Conservation (phyloP, 2,329 filamentous ascomycete species). For the Balansia obtecta region DNA sequence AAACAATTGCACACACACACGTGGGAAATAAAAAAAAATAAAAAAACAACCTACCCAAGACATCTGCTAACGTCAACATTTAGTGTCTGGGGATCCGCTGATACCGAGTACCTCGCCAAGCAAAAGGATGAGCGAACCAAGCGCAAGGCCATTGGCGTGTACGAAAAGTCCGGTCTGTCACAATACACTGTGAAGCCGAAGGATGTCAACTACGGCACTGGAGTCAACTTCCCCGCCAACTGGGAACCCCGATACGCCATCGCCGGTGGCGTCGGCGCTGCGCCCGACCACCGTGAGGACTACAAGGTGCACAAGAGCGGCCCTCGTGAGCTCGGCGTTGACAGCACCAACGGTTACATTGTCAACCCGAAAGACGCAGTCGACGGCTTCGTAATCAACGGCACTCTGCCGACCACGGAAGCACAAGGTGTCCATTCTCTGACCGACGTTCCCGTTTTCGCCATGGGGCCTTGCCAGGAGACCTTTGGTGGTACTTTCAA, state of each 20-base stretch:
- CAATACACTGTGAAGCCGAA: slow-evolving; percentile 54
- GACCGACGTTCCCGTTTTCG: slow-evolving; percentile 69
- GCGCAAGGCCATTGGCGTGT: slow-evolving; percentile 62
- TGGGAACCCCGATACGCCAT: slow-evolving; percentile 80
- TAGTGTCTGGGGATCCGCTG: slow-evolving; percentile 63
- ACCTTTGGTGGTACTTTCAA: slow-evolving; percentile 59
- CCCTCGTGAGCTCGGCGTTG: slow-evolving; percentile 48
- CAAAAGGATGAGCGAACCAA: slow-evolving; percentile 57
- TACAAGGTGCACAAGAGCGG: slow-evolving; percentile 58
- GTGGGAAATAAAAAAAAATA: too few relatives aligned
- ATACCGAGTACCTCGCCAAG: slow-evolving; percentile 62
- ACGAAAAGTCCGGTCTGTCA: slow-evolving; percentile 59
- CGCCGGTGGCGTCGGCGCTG: slow-evolving; percentile 57
- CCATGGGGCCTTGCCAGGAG: slow-evolving; percentile 67
- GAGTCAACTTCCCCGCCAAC: slow-evolving; percentile 66
- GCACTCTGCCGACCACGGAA: slow-evolving; percentile 53
- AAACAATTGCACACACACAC: neutral
- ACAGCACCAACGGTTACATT: slow-evolving; percentile 39
- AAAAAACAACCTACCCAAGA: neutral
- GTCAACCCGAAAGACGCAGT: slow-evolving; percentile 55
- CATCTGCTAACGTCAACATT: slow-evolving; percentile 1
- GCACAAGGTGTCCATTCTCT: slow-evolving; percentile 62
- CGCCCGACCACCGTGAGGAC: slow-evolving; percentile 65
- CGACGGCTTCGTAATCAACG: slow-evolving; percentile 61
- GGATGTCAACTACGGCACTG: slow-evolving; percentile 57